phyloP scores from a whole-genome alignment of 1,139 yeast species.

The Arxiozyma bovina region DNA sequence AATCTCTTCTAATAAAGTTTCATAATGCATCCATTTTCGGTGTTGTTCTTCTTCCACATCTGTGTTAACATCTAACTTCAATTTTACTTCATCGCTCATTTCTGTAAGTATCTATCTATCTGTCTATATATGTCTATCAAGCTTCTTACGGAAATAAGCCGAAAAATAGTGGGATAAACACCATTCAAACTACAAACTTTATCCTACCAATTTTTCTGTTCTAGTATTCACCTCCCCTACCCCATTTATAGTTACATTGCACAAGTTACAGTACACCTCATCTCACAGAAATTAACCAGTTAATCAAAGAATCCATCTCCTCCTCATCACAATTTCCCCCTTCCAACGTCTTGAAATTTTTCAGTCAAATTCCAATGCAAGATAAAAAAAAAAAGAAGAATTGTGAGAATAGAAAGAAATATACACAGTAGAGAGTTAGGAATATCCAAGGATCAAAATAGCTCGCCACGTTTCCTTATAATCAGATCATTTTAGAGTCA shows the following conservation, averaged over 20 bases:
- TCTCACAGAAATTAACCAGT: no score
- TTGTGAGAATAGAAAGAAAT: not conserved
- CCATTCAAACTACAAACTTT: not conserved
- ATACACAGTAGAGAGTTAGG: not conserved
- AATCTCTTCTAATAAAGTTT: constrained; percentile 9
- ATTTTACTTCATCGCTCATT: not conserved
- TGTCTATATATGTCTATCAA: no score
- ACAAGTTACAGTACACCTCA: no score
- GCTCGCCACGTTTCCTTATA: no score
- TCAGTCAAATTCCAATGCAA: not conserved
- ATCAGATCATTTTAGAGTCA: no score
- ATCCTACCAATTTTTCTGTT: no score
- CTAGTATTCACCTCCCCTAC: no score
- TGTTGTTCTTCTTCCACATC: constrained; percentile 6
- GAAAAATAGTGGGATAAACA: not conserved
- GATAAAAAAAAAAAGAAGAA: no score
- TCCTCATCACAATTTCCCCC: not conserved
- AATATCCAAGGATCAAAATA: no score
- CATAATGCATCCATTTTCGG: constrained; percentile 14
- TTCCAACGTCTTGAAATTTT: not conserved
- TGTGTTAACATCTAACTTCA: not conserved
- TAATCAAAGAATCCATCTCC: not conserved
- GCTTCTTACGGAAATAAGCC: no score
- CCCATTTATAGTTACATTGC: no score
- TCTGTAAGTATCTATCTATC: not conserved